Evolutionary conservation across 2,329 filamentous ascomycete species (phyloP), one percentile per base, ranked within the genome.

Genomic region (Neopestalotiopsis sp.): DNA sequence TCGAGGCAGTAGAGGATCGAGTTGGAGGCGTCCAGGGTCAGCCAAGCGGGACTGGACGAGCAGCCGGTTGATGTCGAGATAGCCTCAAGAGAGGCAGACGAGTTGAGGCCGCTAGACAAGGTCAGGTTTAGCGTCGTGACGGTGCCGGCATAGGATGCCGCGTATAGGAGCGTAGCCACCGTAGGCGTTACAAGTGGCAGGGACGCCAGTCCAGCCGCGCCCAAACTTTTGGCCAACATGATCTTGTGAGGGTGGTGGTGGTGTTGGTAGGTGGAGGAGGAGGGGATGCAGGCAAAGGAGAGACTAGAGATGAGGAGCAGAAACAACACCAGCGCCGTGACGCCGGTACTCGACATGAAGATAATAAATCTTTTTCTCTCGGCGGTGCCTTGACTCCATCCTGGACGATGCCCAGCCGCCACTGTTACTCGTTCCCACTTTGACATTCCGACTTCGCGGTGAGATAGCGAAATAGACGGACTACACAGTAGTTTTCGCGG

Each of bases 1-100:
- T 91, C 85, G 45, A 86, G 73, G 77, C 89, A 91, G 78, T 86
- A 89, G 9, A 91, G 79, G 4, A 82, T 76, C 20, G 80, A 79
- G 67, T 82, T 81, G 42, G 78, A 71, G 63, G 80, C 74, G 73
- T 88, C 85, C 28, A 88, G 81, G 24, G 87, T 88, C 62, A 91
- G 79, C 88, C 89, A 91, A 12, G 87, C 85, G 1, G 89, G 85
- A 69, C 83, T 85, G 1, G 80, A 76, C 6, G 81, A 84, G 75
- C 88, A 90, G 32, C 79, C 79, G 13, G 63, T 59, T 52, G 65
- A 67, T 17, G 52, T 67, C 40, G 82, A 82, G 20, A 85, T 77
- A 24, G 78, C 74, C 72, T 81, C 77, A 69, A 90, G 82, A 67
- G 74, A 74, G 70, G 77, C 73, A 52, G 70, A 67, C 67, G 72